Evolutionary conservation across 169 alveolate species (phyloP).

Genomic region (Plasmodium gaboni): DNA sequence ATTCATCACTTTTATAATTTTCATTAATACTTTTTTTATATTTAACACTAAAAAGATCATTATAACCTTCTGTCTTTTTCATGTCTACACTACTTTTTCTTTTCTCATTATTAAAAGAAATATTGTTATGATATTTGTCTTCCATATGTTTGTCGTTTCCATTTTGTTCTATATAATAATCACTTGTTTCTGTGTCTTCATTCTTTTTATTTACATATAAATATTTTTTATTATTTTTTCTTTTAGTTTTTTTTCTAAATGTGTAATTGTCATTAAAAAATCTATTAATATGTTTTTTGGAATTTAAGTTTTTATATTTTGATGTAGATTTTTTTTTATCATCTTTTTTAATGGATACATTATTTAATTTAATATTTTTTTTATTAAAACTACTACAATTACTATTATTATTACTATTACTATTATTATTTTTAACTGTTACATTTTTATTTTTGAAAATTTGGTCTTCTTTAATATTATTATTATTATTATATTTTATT

Average conservation of each 20-base stretch:
- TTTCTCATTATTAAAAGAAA: too few relatives aligned
- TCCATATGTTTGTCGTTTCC: too few relatives aligned
- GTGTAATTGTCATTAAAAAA: conserved; percentile 25
- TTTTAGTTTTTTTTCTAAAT: not conserved
- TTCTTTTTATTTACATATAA: too few relatives aligned
- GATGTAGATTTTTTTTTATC: conserved; percentile 31
- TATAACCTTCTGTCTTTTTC: too few relatives aligned
- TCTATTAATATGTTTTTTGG: conserved; percentile 22
- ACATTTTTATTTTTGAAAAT: not conserved
- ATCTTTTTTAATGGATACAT: conserved; percentile 3
- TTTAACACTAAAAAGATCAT: too few relatives aligned
- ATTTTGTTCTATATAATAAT: too few relatives aligned
- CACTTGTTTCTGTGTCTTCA: too few relatives aligned
- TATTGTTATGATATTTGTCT: too few relatives aligned
- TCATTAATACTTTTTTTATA: too few relatives aligned
- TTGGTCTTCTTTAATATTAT: not conserved
- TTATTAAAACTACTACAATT: not conserved
- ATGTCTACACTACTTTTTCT: too few relatives aligned
- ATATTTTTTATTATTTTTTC: too few relatives aligned
- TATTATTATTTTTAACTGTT: not conserved
- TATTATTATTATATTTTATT: not conserved
- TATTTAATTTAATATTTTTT: not conserved
- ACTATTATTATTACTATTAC: not conserved
- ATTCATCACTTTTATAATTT: too few relatives aligned
- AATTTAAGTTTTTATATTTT: not conserved